Conservation (phyloP, 306 rosid genomes). For the Trifolium dubium region DNA sequence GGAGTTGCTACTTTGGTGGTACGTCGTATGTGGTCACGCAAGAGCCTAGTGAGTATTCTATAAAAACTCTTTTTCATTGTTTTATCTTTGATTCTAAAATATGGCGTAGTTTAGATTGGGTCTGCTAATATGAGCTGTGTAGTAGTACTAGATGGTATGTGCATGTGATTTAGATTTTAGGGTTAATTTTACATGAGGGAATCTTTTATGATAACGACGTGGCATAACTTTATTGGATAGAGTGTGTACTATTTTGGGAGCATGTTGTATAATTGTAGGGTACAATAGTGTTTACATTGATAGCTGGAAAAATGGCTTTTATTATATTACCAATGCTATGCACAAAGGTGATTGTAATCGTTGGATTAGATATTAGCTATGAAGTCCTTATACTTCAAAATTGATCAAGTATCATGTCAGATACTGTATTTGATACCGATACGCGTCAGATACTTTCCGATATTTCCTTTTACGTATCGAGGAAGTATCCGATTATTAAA, state of each 20-base stretch:
- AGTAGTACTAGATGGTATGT: background rate
- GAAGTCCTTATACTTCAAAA: too few relatives aligned
- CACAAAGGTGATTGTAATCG: conserved; percentile 14
- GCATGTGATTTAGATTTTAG: conserved; percentile 46
- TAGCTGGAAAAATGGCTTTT: conserved; percentile 23
- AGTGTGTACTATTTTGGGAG: conserved; percentile 7
- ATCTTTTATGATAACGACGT: conserved; percentile 35
- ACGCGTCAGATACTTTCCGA: too few relatives aligned
- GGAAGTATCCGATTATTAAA: too few relatives aligned
- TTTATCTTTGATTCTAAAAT: background rate
- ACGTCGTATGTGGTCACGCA: conserved; percentile 94
- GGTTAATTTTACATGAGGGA: conserved; percentile 32
- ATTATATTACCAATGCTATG: background rate
- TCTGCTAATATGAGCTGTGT: conserved; percentile 40
- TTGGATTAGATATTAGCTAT: background rate
- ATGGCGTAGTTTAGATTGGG: conserved; percentile 38
- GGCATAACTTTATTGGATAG: conserved; percentile 38
- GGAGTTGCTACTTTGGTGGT: conserved; percentile 91
- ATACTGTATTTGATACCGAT: too few relatives aligned
- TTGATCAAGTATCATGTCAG: too few relatives aligned
- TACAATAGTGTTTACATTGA: conserved; percentile 24
- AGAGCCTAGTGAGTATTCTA: conserved; percentile 75
- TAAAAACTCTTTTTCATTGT: background rate
- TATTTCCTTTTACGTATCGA: too few relatives aligned
- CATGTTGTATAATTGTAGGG: conserved; percentile 16